A percentile compares a stretch with the other conserved stretches of the same genome.
Evolutionary conservation across 1,284 basidiomycete genomes (phyloP).

Genomic region (Austroboletus niveus): DNA sequence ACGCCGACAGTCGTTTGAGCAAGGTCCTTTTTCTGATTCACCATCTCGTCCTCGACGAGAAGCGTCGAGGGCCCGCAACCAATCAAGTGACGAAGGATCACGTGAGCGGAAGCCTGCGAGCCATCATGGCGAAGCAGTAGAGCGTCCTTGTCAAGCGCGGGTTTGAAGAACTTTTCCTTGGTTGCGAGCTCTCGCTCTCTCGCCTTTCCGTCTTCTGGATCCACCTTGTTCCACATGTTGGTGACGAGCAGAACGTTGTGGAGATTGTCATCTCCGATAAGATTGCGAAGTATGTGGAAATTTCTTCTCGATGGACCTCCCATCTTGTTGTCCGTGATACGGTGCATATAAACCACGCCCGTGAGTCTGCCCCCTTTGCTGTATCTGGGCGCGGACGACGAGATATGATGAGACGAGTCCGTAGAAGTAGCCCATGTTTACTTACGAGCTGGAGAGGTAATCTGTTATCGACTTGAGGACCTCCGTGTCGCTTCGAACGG

Average conservation of each 20-base stretch:
- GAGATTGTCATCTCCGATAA: constrained; percentile 50
- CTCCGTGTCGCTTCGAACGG: constrained; percentile 37
- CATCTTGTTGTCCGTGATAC: constrained; percentile 51
- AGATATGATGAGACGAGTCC: background rate
- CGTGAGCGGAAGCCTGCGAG: constrained; percentile 27
- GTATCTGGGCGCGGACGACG: constrained; percentile 32
- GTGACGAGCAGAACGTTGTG: constrained; percentile 50
- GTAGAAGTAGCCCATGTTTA: background rate
- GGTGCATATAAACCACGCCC: constrained; percentile 55
- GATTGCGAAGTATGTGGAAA: constrained; percentile 48
- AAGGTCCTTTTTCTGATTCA: constrained; percentile 37
- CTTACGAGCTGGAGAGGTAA: constrained; percentile 36
- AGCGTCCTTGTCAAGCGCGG: constrained; percentile 43
- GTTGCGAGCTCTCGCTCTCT: constrained; percentile 36
- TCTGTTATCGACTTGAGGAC: constrained; percentile 37
- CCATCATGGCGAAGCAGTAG: constrained; percentile 36
- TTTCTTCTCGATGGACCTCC: constrained; percentile 46
- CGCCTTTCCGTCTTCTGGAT: constrained; percentile 35
- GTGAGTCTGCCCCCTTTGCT: constrained; percentile 40
- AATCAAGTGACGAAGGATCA: constrained; percentile 33
- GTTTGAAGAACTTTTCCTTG: constrained; percentile 43
- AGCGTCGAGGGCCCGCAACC: constrained; percentile 33
- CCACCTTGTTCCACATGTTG: constrained; percentile 43
- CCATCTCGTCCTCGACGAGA: constrained; percentile 38
- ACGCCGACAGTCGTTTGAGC: constrained; percentile 34